A percentile compares a stretch with the other conserved stretches of the same genome.
Evolutionary conservation across 2,329 filamentous ascomycete species (phyloP).

Genomic region (Esteya vermicola): DNA sequence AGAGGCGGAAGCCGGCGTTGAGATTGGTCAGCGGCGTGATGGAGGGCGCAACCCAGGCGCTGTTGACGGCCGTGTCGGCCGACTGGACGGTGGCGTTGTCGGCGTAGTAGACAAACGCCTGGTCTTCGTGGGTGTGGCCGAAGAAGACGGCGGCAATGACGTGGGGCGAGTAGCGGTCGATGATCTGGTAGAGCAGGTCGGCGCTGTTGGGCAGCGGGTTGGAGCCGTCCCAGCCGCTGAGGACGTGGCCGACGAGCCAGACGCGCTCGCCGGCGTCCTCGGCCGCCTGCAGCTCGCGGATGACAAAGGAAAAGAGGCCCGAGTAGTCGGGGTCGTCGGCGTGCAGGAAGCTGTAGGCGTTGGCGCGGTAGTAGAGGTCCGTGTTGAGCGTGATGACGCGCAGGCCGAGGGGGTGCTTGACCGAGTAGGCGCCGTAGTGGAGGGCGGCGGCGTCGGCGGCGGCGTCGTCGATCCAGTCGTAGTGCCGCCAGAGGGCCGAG

Average conservation of each 20-base stretch:
- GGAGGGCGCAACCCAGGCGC: constrained; percentile 37
- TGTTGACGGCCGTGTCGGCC: constrained; percentile 32
- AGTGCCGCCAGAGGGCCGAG: constrained; percentile 31
- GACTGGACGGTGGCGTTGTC: constrained; percentile 30
- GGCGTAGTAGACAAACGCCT: constrained; percentile 34
- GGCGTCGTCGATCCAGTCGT: constrained; percentile 29
- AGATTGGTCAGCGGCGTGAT: constrained; percentile 33
- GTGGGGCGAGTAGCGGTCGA: constrained; percentile 34
- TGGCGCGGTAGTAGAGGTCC: constrained; percentile 43
- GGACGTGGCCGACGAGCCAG: constrained; percentile 44
- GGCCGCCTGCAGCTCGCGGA: constrained; percentile 35
- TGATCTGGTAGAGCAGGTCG: constrained; percentile 31
- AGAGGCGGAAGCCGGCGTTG: constrained; percentile 42
- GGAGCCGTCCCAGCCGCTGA: constrained; percentile 30
- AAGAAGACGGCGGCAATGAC: constrained; percentile 43
- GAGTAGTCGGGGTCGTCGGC: constrained; percentile 35
- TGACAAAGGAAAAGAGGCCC: constrained; percentile 38
- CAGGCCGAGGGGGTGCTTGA: constrained; percentile 28
- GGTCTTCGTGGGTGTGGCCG: constrained; percentile 37
- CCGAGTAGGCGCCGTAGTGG: constrained; percentile 39
- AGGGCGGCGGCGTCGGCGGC: constrained; percentile 20
- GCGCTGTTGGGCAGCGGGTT: constrained; percentile 34
- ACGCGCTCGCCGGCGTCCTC: constrained; percentile 37
- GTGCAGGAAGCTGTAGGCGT: constrained; percentile 40
- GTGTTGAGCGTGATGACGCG: constrained; percentile 46